Conservation (phyloP, 108 stramenopile species). For the Nitzschia putrida region DNA sequence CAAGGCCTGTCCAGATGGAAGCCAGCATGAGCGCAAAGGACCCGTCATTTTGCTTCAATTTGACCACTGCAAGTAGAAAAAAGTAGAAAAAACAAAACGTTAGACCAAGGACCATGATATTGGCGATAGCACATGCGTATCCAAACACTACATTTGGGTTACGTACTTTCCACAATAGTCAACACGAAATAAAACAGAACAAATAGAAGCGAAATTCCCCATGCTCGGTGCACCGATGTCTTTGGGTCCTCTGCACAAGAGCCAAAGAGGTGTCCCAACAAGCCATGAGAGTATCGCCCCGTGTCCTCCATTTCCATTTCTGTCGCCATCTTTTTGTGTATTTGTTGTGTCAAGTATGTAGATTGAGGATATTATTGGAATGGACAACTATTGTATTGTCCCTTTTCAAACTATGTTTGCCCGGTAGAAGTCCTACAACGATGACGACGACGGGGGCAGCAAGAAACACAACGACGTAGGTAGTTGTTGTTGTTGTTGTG, state of each 20-base stretch:
- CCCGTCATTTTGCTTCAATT: slow-evolving; percentile 54
- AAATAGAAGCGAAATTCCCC: slow-evolving; percentile 73
- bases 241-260: slow-evolving; percentile 67
- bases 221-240: slow-evolving; percentile 80
- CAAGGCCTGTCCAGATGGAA: slow-evolving; percentile 65
- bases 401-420: too few relatives aligned
- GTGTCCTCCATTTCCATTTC: slow-evolving; percentile 10
- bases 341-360: too few relatives aligned
- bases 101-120: background rate
- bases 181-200: slow-evolving; percentile 65
- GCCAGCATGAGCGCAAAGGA: slow-evolving; percentile 66
- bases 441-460: too few relatives aligned
- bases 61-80: slow-evolving; percentile 45
- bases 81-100: background rate
- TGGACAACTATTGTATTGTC: too few relatives aligned
- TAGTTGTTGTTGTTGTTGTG: too few relatives aligned
- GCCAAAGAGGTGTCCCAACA: slow-evolving; percentile 42
- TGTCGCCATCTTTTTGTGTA: background rate
- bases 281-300: background rate
- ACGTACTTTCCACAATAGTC: slow-evolving; percentile 77
- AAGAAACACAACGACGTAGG: too few relatives aligned
- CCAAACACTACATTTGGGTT: background rate
- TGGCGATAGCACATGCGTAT: background rate
- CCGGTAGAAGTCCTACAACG: too few relatives aligned
- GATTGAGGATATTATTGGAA: too few relatives aligned